A percentile compares a stretch with the other conserved stretches of the same genome.
phyloP scores from a whole-genome alignment of 2,329 filamentous ascomycete species.

The Lachnellula arida region DNA sequence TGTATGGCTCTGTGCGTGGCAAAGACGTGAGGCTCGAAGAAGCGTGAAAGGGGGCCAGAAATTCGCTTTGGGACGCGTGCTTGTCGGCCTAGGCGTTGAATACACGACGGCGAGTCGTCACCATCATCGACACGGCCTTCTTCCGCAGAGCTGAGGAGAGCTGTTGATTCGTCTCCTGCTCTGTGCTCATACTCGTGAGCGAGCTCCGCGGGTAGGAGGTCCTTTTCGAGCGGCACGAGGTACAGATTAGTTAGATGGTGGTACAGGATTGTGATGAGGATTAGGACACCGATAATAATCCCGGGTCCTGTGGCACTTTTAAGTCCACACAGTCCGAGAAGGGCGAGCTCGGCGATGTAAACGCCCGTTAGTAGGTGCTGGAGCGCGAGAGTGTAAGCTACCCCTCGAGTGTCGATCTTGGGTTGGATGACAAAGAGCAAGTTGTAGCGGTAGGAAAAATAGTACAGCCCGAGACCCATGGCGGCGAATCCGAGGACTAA shows the following conservation, averaged over 20 bases:
- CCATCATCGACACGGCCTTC: neutral
- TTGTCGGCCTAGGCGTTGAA: neutral
- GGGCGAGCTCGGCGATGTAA: neutral
- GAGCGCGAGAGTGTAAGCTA: neutral
- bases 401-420: neutral
- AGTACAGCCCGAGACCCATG: neutral
- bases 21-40: neutral
- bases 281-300: neutral
- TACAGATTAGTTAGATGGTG: neutral
- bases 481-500: neutral
- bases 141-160: neutral
- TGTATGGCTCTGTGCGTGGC: neutral
- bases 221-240: neutral
- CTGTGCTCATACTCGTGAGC: neutral
- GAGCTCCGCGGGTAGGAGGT: neutral
- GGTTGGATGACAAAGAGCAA: neutral
- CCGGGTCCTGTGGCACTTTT: neutral
- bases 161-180: neutral
- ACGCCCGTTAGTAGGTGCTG: neutral
- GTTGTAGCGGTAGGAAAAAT: neutral
- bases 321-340: neutral
- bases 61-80: neutral
- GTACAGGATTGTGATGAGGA: neutral
- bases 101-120: neutral
- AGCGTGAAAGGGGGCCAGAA: neutral